Conservation (phyloP, 2,329 filamentous ascomycete species). For the Sclerotinia borealis region DNA sequence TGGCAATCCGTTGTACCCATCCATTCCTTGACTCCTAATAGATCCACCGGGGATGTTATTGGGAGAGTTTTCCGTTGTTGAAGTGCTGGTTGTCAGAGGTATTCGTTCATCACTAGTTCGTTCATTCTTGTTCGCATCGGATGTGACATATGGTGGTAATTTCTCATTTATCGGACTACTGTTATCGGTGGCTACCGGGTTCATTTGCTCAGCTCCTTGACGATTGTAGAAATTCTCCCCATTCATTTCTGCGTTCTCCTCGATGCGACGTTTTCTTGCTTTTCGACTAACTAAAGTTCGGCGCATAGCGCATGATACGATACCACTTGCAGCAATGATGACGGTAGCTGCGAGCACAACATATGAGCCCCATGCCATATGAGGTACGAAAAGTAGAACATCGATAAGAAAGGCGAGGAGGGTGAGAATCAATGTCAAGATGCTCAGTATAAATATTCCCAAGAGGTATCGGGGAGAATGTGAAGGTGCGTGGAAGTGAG, state of each 20-base stretch:
- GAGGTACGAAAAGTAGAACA: conserved; percentile 88
- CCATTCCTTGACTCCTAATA: conserved; percentile 22
- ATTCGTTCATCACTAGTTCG: conserved; percentile 62
- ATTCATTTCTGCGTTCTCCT: conserved; percentile 94
- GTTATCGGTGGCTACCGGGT: conserved; percentile 43
- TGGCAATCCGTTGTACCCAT: conserved; percentile 20
- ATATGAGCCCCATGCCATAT: conserved; percentile 91
- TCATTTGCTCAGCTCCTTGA: conserved; percentile 36
- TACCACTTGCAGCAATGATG: conserved; percentile 70
- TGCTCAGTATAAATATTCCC: conserved; percentile 74
- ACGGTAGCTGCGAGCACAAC: conserved; percentile 86
- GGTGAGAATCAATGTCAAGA: conserved; percentile 77
- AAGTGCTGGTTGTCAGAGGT: conserved; percentile 59
- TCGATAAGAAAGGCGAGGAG: conserved; percentile 89
- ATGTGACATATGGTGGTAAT: conserved; percentile 54
- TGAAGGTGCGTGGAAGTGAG: conserved; percentile 80
- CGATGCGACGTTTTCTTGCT: conserved; percentile 85
- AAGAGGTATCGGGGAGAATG: conserved; percentile 89
- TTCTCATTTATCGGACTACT: conserved; percentile 47
- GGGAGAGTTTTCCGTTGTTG: conserved; percentile 46
- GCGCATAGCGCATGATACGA: conserved; percentile 92
- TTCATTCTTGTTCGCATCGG: conserved; percentile 50
- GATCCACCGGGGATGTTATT: conserved; percentile 29
- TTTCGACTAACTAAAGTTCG: conserved; percentile 86
- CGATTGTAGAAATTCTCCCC: conserved; percentile 85